A percentile compares a stretch with the other conserved stretches of the same genome.
Evolutionary conservation across 495 filamentous ascomycete species (phyloP).

Genomic region (Penicillium lividum): DNA sequence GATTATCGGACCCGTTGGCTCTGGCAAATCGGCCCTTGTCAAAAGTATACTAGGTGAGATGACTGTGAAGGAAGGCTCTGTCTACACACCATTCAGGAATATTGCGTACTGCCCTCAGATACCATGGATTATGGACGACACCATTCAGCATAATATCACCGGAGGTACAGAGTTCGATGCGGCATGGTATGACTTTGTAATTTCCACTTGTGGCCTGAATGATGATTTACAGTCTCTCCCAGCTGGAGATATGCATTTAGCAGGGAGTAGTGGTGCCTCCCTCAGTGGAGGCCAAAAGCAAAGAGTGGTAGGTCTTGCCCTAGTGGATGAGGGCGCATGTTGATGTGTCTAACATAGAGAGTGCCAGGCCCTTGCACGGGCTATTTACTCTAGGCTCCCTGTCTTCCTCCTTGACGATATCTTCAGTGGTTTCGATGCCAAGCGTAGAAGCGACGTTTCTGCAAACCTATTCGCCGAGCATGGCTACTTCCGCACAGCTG

Average conservation of each 20-base stretch:
- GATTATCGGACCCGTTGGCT: conserved; percentile 1
- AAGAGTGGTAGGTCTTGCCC: not conserved
- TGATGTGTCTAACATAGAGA: not conserved
- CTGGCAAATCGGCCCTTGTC: conserved; percentile 5
- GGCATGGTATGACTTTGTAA: not conserved
- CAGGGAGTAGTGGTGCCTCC: not conserved
- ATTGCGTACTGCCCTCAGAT: conserved; percentile 2
- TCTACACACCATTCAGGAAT: not conserved
- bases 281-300: conserved; percentile 3
- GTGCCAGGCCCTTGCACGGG: not conserved
- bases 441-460: not conserved
- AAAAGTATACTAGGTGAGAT: conserved; percentile 8
- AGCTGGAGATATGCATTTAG: not conserved
- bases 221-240: not conserved
- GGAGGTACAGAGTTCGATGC: not conserved
- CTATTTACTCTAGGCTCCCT: not conserved
- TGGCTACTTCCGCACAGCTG: not conserved
- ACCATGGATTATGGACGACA: conserved; percentile 7
- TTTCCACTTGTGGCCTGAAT: not conserved
- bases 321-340: not conserved
- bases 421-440: not conserved
- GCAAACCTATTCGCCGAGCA: not conserved
- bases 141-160: not conserved
- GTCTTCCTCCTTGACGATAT: not conserved
- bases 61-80: not conserved